Conservation (phyloP, 164 flowering plant species). For the Hamamelis virginiana region DNA sequence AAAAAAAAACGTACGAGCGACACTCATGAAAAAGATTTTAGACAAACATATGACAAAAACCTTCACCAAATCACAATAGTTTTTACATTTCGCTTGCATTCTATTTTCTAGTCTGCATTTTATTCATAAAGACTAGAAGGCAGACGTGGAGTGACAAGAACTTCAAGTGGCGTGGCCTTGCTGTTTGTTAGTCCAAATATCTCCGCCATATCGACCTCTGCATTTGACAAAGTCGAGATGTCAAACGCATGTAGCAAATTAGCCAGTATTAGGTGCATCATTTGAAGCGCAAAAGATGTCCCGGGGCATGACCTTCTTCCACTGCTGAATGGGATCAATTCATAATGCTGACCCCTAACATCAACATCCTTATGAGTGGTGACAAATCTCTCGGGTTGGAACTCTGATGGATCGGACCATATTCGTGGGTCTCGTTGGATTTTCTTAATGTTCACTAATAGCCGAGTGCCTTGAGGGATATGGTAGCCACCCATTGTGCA, state of each 20-base stretch:
- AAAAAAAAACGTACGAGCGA: too few species aligned
- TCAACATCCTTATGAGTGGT: conserved; percentile 13
- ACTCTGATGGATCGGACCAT: conserved; percentile 14
- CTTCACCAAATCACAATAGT: too few species aligned
- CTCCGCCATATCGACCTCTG: conserved; percentile 35
- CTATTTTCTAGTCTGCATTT: not conserved
- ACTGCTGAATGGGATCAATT: conserved; percentile 45
- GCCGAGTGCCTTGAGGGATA: conserved; percentile 12
- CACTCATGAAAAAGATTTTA: too few species aligned
- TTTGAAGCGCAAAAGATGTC: conserved; percentile 28
- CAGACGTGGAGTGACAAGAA: conserved; percentile 34
- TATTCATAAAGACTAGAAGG: conserved; percentile 16
- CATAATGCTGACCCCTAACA: conserved; percentile 24
- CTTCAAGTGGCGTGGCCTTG: conserved; percentile 42
- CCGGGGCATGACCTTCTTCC: conserved; percentile 54
- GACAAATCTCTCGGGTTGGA: conserved; percentile 27
- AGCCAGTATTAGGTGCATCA: conserved; percentile 38
- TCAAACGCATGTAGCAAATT: conserved; percentile 39
- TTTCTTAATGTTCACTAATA: conserved; percentile 18
- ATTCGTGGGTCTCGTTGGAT: conserved; percentile 16
- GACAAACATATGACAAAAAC: too few species aligned
- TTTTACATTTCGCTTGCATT: too few species aligned
- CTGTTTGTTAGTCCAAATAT: conserved; percentile 23
- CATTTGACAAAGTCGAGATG: conserved; percentile 4
- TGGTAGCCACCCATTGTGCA: conserved; percentile 22